Evolutionary conservation across 148 eudicot genomes (phyloP), one percentile per base, ranked within the genome.

Genomic region (Linanthus parryae): DNA sequence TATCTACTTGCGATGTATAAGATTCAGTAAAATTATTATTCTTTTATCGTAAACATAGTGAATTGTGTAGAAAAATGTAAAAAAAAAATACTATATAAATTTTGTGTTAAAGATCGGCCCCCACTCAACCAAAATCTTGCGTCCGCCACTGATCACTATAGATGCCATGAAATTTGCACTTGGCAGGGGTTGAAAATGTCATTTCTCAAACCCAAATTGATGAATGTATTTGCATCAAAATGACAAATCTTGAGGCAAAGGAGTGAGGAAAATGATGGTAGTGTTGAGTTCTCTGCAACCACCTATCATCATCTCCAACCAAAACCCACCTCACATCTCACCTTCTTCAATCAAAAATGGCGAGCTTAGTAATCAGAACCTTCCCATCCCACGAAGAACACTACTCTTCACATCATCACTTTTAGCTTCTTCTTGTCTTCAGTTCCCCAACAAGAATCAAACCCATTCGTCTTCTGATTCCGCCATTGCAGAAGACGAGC

Each of bases 401-500:
- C 7, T 75, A 1, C 8, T 66, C 15, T 26, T 71, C 31, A 60
- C 78, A 38, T 46, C 70, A 28, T 26, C 67, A 15, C 71, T 81
- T 53, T 25, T 75, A 24, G 26, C 70, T 23, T 16, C 70, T 29
- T 16, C 66, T 16, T 44, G 23, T 61, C 64, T 74, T 40, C 44
- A 47, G 29, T 47, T 53, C 0, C 24, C 26, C 17, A 64, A 44
- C 43, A 52, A 29, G 51, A 17, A 44, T 39, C 27, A 35, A 51
- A 55, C 22, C 18, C 39, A 7, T 12, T 53, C 50, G 3, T 24
- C 53, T 13, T 37, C 18, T 45, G 37, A 44, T 29, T 55, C 37
- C 19, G 73, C 82, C 50, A 49, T 71, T 61, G 83, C 94, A 52
- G 40, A 72, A 3, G 94, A 82, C 24, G 84, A 79, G 22, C 61